Conservation (phyloP, 441 rosid species). For the Rhodomyrtus psidioides region DNA sequence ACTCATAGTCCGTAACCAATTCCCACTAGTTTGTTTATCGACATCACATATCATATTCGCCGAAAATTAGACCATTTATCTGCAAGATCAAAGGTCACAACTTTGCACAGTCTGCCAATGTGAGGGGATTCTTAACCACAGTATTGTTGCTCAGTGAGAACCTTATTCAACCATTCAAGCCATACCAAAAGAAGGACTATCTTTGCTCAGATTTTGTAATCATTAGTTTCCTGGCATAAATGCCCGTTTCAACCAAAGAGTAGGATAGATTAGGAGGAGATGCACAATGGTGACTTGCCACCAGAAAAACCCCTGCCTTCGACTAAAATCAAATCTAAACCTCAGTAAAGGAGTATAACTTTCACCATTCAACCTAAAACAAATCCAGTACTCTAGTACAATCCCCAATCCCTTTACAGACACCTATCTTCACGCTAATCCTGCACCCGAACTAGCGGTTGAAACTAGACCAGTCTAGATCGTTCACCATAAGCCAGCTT, state of each 20-base stretch:
- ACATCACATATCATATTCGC: too few relatives aligned
- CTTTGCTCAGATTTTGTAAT: background rate
- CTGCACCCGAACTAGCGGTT: background rate
- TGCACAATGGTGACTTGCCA: background rate
- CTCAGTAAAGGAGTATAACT: background rate
- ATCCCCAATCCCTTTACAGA: background rate
- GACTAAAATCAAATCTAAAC: background rate
- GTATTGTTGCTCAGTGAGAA: background rate
- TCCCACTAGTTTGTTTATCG: too few relatives aligned
- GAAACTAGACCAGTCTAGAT: background rate
- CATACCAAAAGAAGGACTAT: background rate
- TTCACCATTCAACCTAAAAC: background rate
- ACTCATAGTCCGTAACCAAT: too few relatives aligned
- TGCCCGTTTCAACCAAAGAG: background rate
- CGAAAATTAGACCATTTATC: too few relatives aligned
- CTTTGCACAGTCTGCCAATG: too few relatives aligned
- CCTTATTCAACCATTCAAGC: background rate
- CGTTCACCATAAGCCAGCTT: background rate
- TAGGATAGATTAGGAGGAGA: background rate
- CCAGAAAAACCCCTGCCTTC: background rate
- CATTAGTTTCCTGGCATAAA: background rate
- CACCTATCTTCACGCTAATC: background rate
- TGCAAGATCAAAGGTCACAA: too few relatives aligned
- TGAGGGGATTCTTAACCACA: too few relatives aligned
- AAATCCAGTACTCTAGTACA: background rate